These are phyloP conservation scores for Erythrophleum ivorense DNA, from an alignment of 331 rosid species.

Conservation along the genomic window DNA sequence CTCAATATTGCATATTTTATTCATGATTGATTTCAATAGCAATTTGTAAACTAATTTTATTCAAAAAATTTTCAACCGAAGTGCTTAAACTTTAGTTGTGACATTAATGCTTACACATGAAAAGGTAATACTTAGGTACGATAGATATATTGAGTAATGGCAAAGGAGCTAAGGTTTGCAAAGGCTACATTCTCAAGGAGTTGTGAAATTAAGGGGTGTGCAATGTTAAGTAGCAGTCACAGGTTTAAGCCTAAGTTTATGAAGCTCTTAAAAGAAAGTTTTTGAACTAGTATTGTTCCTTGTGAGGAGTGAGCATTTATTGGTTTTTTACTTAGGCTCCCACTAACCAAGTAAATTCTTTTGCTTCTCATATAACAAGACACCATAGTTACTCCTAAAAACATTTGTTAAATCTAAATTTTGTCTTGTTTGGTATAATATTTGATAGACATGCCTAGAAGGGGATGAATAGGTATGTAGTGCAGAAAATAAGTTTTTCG, in stretches of 20 bases:
- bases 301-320: too few species aligned
- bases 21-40: too few species aligned
- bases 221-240: slow-evolving; percentile 37
- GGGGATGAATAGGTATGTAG: too few species aligned
- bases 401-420: too few species aligned
- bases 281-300: slow-evolving; percentile 58
- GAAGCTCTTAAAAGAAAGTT: slow-evolving; percentile 61
- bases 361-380: background rate
- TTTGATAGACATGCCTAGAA: too few species aligned
- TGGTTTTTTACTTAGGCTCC: too few species aligned
- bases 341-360: slow-evolving; percentile 52
- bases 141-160: slow-evolving; percentile 74
- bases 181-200: slow-evolving; percentile 52
- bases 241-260: slow-evolving; percentile 47
- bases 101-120: slow-evolving; percentile 2
- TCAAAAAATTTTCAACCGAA: too few species aligned
- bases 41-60: too few species aligned
- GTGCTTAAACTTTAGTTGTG: background rate
- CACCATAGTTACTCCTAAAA: background rate
- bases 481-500: too few species aligned
- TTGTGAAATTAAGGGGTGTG: slow-evolving; percentile 54
- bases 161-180: slow-evolving; percentile 67
- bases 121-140: slow-evolving; percentile 72
- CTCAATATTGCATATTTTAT: too few species aligned
- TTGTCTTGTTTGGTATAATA: too few species aligned